These are phyloP conservation scores for Lachnellula occidentalis DNA, from an alignment of 2,329 filamentous ascomycete genomes.

Conservation along the genomic window DNA sequence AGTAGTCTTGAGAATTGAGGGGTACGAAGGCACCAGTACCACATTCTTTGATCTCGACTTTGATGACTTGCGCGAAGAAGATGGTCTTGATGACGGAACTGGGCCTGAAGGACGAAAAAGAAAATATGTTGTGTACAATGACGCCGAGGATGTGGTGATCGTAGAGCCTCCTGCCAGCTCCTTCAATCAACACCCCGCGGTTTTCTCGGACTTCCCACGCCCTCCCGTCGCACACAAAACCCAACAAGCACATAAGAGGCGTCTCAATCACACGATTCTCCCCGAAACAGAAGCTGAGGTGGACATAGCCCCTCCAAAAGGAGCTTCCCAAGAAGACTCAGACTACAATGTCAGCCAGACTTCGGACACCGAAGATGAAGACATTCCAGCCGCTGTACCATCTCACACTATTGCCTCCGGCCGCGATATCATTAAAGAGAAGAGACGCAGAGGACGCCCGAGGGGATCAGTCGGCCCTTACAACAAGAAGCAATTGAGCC, in stretches of 20 bases:
- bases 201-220: not conserved
- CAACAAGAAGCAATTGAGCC: not conserved
- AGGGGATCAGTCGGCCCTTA: not conserved
- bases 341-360: not conserved
- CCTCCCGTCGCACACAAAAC: not conserved
- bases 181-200: not conserved
- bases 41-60: not conserved
- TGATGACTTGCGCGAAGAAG: not conserved
- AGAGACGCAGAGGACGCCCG: not conserved
- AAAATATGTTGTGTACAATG: not conserved
- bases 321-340: not conserved
- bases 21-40: not conserved
- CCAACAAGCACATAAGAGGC: not conserved
- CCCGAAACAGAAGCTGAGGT: not conserved
- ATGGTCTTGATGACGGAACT: not conserved
- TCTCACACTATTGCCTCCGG: not conserved
- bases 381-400: not conserved
- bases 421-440: not conserved
- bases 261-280: not conserved
- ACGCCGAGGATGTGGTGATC: not conserved
- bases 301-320: too few relatives aligned
- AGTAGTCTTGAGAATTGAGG: not conserved
- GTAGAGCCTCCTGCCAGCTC: not conserved
- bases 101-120: not conserved
- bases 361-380: not conserved